Evolutionary conservation across 2,329 filamentous ascomycete genomes (phyloP), one percentile per base, ranked within the genome.

Genomic region (Cercospora zeina): DNA sequence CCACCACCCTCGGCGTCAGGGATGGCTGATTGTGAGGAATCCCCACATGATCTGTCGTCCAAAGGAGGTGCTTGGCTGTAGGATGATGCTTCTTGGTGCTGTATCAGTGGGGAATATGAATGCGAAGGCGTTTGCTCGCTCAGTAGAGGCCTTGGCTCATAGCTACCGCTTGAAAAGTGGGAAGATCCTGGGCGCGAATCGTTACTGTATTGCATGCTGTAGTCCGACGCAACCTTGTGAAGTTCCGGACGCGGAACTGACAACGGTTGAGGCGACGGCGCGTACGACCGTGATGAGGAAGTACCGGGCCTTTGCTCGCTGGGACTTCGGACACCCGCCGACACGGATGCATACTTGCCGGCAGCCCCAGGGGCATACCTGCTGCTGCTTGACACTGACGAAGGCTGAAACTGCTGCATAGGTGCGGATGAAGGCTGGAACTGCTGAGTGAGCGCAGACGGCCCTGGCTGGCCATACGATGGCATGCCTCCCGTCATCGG

Each of bases 401-500:
- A 64, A 5, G 68, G 60, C 33, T 64, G 58, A 14, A 61, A 67
- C n/a, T 61, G 58, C 55, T 64, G 67, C 56, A 59, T 59, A 7
- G 69, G 65, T 27, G 66, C 68, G 13, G 69, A 63, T 24, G 63
- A 64, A 13, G 68, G 62, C 37, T 63, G 55, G 21, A 62, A 67
- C 53, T 64, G 58, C 11, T 57, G 60, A 1, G 65, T 61, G 6
- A 65, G 53, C 7, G 62, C 50, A 10, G 64, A 65, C 37, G 63
- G 55, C 10, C 63, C 58, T 36, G 64, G 39, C 50, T n/a, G 68
- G 57, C 73, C 63, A 19, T 69, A 68, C 10, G 70, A 49, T 10
- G 67, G 56, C 54, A 68, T 59, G n/a, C 67, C 62, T 47, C 63
- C 67, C 67, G 71, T 66, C 63, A 72, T 85, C 4, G 81, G 78